Evolutionary conservation across 306 rosid genomes (phyloP).

Genomic region (Mimosa pudica): DNA sequence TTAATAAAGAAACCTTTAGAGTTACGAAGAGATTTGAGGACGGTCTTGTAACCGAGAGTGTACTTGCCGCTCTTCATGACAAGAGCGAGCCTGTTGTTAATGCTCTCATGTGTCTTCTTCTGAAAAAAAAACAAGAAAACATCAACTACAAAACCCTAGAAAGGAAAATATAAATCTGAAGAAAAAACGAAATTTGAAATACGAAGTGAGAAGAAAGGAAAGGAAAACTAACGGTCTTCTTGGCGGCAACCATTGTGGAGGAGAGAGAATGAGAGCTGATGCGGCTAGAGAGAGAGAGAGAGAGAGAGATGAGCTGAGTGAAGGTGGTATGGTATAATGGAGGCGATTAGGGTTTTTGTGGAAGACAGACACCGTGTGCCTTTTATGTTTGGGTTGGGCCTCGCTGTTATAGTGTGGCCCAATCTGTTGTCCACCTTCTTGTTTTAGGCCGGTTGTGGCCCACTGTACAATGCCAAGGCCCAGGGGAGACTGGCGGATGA

Average conservation of each 20-base stretch:
- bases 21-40: conserved; percentile 67
- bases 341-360: conserved; percentile 28
- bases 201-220: neutral
- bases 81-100: conserved; percentile 86
- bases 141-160: neutral
- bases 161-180: neutral
- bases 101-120: conserved; percentile 93
- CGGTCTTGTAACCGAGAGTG: conserved; percentile 80
- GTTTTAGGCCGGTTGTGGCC: no score
- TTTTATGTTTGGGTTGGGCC: neutral
- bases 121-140: neutral
- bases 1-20: conserved; percentile 55
- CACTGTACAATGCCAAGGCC: no score
- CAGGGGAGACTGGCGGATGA: no score
- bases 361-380: neutral
- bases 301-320: neutral
- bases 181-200: neutral
- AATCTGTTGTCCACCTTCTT: no score
- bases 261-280: neutral
- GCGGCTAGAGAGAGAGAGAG: neutral
- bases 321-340: neutral
- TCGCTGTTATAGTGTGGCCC: neutral
- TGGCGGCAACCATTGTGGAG: conserved; percentile 59
- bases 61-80: conserved; percentile 89
- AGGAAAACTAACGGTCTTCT: conserved; percentile 51